These are phyloP conservation scores for Cryptosporidium tyzzeri DNA, from an alignment of 169 alveolate species.

Conservation along the genomic window DNA sequence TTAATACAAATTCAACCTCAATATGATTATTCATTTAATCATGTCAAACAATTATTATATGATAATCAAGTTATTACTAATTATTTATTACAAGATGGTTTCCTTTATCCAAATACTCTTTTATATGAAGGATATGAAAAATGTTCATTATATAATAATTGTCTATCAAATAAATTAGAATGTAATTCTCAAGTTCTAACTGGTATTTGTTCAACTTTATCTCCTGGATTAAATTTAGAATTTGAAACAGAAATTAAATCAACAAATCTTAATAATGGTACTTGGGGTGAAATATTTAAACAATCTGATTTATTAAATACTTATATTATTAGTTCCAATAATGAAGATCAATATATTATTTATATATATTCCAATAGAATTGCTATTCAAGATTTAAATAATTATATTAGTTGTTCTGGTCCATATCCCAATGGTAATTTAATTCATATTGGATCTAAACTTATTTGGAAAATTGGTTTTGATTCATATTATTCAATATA, in stretches of 20 bases:
- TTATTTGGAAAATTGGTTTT: conserved; percentile 27
- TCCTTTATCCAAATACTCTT: conserved; percentile 24
- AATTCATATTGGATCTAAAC: background rate
- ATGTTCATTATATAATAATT: conserved; percentile 19
- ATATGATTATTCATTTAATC: conserved; percentile 38
- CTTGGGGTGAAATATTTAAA: conserved; percentile 36
- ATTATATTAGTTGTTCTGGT: conserved; percentile 23
- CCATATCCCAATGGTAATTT: conserved; percentile 32
- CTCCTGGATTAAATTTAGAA: conserved; percentile 7
- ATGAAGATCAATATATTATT: background rate
- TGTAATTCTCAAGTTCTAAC: conserved; percentile 50
- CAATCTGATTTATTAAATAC: conserved; percentile 17
- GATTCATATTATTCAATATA: background rate
- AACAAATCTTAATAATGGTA: conserved; percentile 45
- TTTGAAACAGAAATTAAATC: conserved; percentile 13
- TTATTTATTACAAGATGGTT: conserved; percentile 6
- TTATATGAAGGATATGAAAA: conserved; percentile 38
- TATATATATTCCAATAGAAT: conserved; percentile 32
- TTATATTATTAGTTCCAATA: conserved; percentile 2
- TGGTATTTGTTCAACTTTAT: background rate
- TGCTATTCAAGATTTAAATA: conserved; percentile 15
- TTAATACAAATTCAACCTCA: conserved; percentile 58
- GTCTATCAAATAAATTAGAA: background rate
- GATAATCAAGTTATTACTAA: conserved; percentile 1
- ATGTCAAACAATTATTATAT: conserved; percentile 23